Evolutionary conservation across 2,329 filamentous ascomycete genomes (phyloP).

Genomic region (Mycocentrospora acerina): DNA sequence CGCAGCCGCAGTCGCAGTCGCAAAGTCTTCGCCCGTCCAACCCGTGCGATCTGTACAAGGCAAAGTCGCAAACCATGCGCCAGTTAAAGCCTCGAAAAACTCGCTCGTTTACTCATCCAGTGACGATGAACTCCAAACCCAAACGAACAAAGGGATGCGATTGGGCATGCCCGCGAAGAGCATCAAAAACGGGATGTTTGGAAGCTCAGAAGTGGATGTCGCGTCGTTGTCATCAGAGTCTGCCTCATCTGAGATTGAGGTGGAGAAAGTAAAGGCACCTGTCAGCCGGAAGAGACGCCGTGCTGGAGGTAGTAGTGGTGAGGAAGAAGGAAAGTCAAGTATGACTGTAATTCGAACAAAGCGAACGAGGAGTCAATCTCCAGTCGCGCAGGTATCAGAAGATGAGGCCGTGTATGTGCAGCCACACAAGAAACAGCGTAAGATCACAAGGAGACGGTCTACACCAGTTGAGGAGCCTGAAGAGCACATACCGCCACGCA

Average conservation of each 20-base stretch:
- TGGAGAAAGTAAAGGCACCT: constrained; percentile 4
- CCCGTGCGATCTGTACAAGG: constrained; percentile 21
- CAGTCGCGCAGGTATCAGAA: no score
- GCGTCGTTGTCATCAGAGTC: constrained; percentile 8
- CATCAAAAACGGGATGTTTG: constrained; percentile 26
- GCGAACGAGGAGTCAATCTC: constrained; percentile 6
- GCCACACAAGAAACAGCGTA: no score
- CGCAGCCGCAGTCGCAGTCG: constrained; percentile 28
- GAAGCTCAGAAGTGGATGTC: constrained; percentile 18
- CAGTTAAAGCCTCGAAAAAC: constrained; percentile 21
- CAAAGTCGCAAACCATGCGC: constrained; percentile 29
- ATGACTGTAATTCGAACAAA: constrained; percentile 15
- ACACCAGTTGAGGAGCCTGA: constrained; percentile 1
- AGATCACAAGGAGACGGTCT: no score
- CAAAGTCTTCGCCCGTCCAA: constrained; percentile 28
- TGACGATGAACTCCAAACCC: constrained; percentile 23
- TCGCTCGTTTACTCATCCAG: constrained; percentile 19
- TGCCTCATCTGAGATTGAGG: constrained; percentile 10
- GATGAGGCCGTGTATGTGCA: no score
- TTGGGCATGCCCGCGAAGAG: constrained; percentile 18
- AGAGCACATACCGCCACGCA: constrained; percentile 2
- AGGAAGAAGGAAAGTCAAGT: constrained; percentile 5
- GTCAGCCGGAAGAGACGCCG: constrained; percentile 21
- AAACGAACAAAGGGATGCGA: constrained; percentile 16
- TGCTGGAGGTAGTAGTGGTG: constrained; percentile 7